phyloP scores from a whole-genome alignment of 1,284 basidiomycete species.

The Phylloboletellus chloephorus region DNA sequence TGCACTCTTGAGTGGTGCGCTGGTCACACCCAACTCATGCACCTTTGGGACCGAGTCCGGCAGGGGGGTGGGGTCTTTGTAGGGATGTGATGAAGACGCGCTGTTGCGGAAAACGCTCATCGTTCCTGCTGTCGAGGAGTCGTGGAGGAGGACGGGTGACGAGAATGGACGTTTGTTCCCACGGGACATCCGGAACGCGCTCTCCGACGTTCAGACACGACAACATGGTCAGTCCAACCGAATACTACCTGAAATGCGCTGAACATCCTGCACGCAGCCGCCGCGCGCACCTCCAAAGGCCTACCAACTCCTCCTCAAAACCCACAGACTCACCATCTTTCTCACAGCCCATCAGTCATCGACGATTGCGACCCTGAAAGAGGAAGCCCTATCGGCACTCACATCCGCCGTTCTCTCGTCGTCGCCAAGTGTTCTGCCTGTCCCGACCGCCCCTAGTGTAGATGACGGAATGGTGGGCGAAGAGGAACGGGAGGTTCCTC shows the following conservation, averaged over 20 bases:
- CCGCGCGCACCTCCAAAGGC: constrained; percentile 46
- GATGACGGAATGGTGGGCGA: constrained; percentile 22
- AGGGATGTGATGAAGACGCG: constrained; percentile 41
- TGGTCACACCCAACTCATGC: constrained; percentile 86
- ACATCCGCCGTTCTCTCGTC: constrained; percentile 37
- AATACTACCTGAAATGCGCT: not conserved
- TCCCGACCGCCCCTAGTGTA: constrained; percentile 23
- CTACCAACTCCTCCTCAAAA: constrained; percentile 62
- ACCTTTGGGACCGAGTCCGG: constrained; percentile 77
- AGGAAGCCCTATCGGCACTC: constrained; percentile 58
- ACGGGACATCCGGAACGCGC: constrained; percentile 7
- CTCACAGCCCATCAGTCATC: constrained; percentile 49
- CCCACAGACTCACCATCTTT: constrained; percentile 63
- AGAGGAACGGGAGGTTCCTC: constrained; percentile 37
- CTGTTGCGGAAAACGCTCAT: constrained; percentile 52
- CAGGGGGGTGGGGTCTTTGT: constrained; percentile 69
- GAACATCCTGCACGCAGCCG: constrained; percentile 30
- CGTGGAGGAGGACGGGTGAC: constrained; percentile 16
- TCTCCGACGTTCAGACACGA: constrained; percentile 5
- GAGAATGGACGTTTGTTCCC: constrained; percentile 25
- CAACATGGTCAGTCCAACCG: constrained; percentile 23
- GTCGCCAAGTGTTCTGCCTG: constrained; percentile 10
- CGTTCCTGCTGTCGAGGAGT: constrained; percentile 20
- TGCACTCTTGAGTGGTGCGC: constrained; percentile 93
- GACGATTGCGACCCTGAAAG: constrained; percentile 54